Percentiles rank a stretch among this genome's conserved stretches.
These are phyloP conservation scores for Epichloe amarillans DNA, from an alignment of 2,329 filamentous ascomycete genomes.

Conservation along the genomic window DNA sequence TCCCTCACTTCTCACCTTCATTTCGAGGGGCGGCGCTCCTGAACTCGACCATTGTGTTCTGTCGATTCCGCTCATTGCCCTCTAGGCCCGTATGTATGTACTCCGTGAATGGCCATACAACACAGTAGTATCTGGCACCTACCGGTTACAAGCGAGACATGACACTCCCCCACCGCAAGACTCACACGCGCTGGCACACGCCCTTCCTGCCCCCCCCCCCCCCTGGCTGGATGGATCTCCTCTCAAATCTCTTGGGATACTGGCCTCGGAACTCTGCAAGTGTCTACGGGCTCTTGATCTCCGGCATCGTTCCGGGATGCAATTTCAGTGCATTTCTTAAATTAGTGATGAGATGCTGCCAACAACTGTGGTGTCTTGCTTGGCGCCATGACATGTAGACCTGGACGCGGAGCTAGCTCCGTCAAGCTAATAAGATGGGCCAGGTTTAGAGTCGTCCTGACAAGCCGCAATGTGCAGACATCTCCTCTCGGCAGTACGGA, in stretches of 20 bases:
- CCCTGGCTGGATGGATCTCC: neutral
- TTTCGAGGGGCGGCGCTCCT: no score
- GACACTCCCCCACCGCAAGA: constrained; percentile 8
- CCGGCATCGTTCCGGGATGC: neutral
- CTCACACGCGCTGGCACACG: constrained; percentile 2
- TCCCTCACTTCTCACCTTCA: neutral
- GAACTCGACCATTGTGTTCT: no score
- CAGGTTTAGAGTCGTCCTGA: neutral
- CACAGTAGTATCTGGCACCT: neutral
- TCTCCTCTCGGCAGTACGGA: constrained; percentile 12
- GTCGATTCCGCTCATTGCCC: neutral
- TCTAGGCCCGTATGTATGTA: neutral
- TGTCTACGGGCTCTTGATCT: neutral
- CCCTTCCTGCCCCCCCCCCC: constrained; percentile 1
- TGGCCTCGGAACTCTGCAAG: neutral
- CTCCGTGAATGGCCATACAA: neutral
- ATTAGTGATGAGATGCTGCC: neutral
- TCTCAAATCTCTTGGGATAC: constrained; percentile 7
- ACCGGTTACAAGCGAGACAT: constrained; percentile 11
- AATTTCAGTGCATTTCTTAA: neutral
- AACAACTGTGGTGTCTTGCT: neutral
- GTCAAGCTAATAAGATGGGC: neutral
- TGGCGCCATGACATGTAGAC: neutral
- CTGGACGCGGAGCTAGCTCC: neutral
- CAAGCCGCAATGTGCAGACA: neutral